These are phyloP conservation scores for Trapa incisa DNA, from an alignment of 345 rosid species.

Conservation along the genomic window DNA sequence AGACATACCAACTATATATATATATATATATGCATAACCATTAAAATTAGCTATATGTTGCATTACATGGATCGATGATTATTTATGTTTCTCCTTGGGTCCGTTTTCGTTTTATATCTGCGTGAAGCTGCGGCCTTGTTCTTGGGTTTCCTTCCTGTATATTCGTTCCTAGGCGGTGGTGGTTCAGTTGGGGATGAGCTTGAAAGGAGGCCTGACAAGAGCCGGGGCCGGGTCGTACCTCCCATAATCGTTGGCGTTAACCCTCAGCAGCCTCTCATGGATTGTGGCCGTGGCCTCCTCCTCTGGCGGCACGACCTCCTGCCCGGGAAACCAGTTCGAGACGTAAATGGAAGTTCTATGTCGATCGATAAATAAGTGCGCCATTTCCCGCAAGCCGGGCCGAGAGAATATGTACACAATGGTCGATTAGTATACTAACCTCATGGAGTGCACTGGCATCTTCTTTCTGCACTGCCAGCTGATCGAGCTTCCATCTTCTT, in stretches of 20 bases:
- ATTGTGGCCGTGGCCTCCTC: slow-evolving; percentile 14
- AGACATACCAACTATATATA: neutral
- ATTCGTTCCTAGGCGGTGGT: too few relatives aligned
- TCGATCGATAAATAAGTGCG: too few relatives aligned
- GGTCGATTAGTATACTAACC: neutral
- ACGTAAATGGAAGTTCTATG: neutral
- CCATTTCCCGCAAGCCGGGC: too few relatives aligned
- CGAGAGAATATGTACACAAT: too few relatives aligned
- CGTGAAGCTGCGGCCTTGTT: neutral
- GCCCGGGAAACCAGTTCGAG: slow-evolving; percentile 6
- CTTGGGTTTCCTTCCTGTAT: neutral
- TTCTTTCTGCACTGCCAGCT: neutral
- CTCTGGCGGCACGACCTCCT: slow-evolving; percentile 5
- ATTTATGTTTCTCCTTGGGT: neutral
- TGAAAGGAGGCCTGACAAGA: slow-evolving; percentile 78
- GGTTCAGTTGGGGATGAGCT: slow-evolving; percentile 71
- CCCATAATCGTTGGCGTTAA: slow-evolving; percentile 66
- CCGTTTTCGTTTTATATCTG: too few relatives aligned
- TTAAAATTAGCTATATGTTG: neutral
- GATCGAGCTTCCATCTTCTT: neutral
- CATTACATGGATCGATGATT: neutral
- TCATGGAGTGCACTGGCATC: slow-evolving; percentile 4
- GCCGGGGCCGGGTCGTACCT: slow-evolving; percentile 52
- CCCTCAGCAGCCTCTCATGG: slow-evolving; percentile 54
- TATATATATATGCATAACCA: neutral